phyloP scores from a whole-genome alignment of 2,329 filamentous ascomycete species.

The Neurospora sp. region DNA sequence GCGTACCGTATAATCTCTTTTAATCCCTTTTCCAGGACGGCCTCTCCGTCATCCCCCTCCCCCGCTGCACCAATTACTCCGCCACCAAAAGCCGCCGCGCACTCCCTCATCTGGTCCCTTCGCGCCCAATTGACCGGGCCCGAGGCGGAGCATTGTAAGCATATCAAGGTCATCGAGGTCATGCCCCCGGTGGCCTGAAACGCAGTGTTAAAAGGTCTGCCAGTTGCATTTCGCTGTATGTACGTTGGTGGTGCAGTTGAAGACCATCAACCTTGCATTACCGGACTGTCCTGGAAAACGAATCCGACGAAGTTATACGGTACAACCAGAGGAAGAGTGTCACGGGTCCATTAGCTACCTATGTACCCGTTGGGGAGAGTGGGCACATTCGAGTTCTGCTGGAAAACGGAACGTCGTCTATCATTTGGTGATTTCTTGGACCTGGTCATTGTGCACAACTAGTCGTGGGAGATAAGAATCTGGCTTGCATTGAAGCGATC shows the following conservation, averaged over 20 bases:
- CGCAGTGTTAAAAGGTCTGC: too few species aligned
- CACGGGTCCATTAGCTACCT: neutral
- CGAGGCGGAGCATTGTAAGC: slow-evolving; percentile 28
- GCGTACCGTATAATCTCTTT: too few species aligned
- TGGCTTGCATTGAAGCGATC: neutral
- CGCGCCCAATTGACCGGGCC: slow-evolving; percentile 27
- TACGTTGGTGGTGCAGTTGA: too few species aligned
- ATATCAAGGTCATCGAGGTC: slow-evolving; percentile 36
- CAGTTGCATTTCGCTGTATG: too few species aligned
- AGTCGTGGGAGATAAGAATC: neutral
- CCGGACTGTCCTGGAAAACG: too few species aligned
- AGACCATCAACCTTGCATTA: too few species aligned
- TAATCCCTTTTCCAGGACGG: neutral
- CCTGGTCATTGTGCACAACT: neutral
- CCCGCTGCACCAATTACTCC: slow-evolving; percentile 39
- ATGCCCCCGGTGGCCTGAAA: slow-evolving; percentile 27
- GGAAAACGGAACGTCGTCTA: neutral
- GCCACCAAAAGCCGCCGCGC: slow-evolving; percentile 42
- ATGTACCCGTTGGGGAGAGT: neutral
- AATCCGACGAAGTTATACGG: too few species aligned
- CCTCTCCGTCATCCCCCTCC: slow-evolving; percentile 35
- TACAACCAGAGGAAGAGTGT: neutral
- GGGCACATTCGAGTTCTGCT: neutral
- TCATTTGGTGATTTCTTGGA: neutral
- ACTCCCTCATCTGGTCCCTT: slow-evolving; percentile 23